Evolutionary conservation across 2,329 filamentous ascomycete genomes (phyloP), one percentile per base, ranked within the genome.

Genomic region (Fusarium burgessii): DNA sequence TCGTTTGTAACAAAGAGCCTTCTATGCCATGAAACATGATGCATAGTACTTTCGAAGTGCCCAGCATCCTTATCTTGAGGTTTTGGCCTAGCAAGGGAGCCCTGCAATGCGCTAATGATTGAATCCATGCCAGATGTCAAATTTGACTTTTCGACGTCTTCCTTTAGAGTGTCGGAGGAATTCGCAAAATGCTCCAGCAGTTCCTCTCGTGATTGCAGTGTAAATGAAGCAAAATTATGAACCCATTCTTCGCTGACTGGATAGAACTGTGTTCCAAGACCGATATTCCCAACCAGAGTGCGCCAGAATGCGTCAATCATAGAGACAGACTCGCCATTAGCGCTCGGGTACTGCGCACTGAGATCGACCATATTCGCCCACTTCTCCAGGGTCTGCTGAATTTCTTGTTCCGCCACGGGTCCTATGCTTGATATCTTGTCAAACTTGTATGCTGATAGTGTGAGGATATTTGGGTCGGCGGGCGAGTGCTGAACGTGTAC

Each of bases 81-180:
- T 6, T 11, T 12, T 0, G 18, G 9, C 1, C 2, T 18, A 1
- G 17, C 14, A 6, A 4, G 1, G 6, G 4, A 7, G 17, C 9
- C 20, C 9, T 35, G 1, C 1, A 35, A 11, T 11, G 23, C 0
- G 6, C 1, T 2, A 38, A 51, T 4, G 2, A 51, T 1, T 12
- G 17, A 25, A 15, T 51, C 32, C 4, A 51, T 51, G 2, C 47
- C 32, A 9, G 47, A 20, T 36, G 47, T 51, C 0, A 6, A 6
- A 15, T 17, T 25, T 3, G 17, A 5, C 3, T 29, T 36, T 6
- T 36, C 32, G 6, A 2, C 1, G 4, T 2, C 47, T 25, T 2
- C n/a, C 1, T 13, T 23, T 3, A 12, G 18, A 20, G 7, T 5
- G 14, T 23, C 5, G 2, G 15, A 0, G 6, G 12, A 35, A 3